Evolutionary conservation across 2,329 filamentous ascomycete genomes (phyloP), one percentile per base, ranked within the genome.

Genomic region (Nemania serpens): DNA sequence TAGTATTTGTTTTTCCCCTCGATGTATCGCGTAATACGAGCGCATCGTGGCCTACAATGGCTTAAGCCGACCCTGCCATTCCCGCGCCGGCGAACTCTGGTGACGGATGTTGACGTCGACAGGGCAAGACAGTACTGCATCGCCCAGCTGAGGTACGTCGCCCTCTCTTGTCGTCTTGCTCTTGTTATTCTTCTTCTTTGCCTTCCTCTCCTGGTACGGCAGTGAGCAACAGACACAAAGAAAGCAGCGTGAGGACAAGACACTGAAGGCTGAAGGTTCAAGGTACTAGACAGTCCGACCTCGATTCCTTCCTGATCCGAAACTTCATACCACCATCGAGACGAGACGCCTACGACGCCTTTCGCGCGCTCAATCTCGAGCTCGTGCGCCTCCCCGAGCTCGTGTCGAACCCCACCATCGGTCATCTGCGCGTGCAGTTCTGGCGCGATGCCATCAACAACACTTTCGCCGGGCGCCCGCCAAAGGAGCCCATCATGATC

Each of bases 281-380:
- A 59, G 45, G 33, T 55, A 68, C 42, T 68, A 96, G 93, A 75
- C 89, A 89, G 75, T 92, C 92, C 76, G 95, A 99, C 76, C 89
- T 93, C 57, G 91, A 96, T 65, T 93, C 95, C 15, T 91, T 92
- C 74, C 84, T 95, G 37, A 86, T 97, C 61, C 88, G 91, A 65
- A 89, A 91, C 63, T 97, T 97, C 77, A 85, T 97, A 63, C 93
- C 92, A 1, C 81, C 80, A 2, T 82, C 88, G 33, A 84, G 89
- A 12, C 88, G 88, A 70, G 88, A 96, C 76, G 89, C 91, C 67
- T 97, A 98, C 77, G 85, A 96, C 68, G 92, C 93, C 61, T 87
- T 99, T 59, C 91, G 94, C 65, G 90, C 93, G 52, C 88, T 99
- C 75, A 99, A 99, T 74, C 84, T 98, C 70, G 94, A 97, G 75